These are phyloP conservation scores for Cucumis hystrix DNA, from an alignment of 306 rosid genomes.

Conservation along the genomic window DNA sequence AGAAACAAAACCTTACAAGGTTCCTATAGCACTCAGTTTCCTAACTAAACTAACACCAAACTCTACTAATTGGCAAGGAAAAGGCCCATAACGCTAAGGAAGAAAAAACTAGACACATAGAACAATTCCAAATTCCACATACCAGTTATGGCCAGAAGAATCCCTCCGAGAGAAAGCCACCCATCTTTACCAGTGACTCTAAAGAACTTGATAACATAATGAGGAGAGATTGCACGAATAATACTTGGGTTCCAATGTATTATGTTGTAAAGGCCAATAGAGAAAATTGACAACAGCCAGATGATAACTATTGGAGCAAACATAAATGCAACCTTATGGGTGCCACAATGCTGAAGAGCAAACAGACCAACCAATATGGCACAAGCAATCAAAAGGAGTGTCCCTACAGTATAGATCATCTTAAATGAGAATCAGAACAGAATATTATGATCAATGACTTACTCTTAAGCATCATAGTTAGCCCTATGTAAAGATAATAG, in stretches of 20 bases:
- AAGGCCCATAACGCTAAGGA: background rate
- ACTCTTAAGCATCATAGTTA: background rate
- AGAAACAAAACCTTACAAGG: background rate
- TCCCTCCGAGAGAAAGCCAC: slow-evolving; percentile 81
- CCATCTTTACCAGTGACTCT: slow-evolving; percentile 60
- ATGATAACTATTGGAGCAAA: slow-evolving; percentile 66
- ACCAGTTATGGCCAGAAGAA: slow-evolving; percentile 80
- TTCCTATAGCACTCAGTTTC: background rate
- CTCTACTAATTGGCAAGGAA: background rate
- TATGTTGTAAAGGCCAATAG: slow-evolving; percentile 62
- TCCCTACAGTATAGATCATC: slow-evolving; percentile 31
- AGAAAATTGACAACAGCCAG: slow-evolving; percentile 67
- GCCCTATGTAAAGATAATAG: slow-evolving; percentile 3
- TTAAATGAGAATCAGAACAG: slow-evolving; percentile 5
- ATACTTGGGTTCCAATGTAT: slow-evolving; percentile 60
- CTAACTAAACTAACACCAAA: background rate
- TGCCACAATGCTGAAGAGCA: slow-evolving; percentile 85
- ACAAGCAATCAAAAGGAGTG: slow-evolving; percentile 64
- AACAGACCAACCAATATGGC: slow-evolving; percentile 70
- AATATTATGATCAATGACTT: background rate
- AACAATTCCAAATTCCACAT: slow-evolving; percentile 17
- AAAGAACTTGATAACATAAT: slow-evolving; percentile 60
- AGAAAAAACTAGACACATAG: background rate
- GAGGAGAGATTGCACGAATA: slow-evolving; percentile 50
- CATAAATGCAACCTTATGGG: slow-evolving; percentile 68